Conservation (phyloP, 2,329 filamentous ascomycete genomes). For the Aspergillus japonicus region DNA sequence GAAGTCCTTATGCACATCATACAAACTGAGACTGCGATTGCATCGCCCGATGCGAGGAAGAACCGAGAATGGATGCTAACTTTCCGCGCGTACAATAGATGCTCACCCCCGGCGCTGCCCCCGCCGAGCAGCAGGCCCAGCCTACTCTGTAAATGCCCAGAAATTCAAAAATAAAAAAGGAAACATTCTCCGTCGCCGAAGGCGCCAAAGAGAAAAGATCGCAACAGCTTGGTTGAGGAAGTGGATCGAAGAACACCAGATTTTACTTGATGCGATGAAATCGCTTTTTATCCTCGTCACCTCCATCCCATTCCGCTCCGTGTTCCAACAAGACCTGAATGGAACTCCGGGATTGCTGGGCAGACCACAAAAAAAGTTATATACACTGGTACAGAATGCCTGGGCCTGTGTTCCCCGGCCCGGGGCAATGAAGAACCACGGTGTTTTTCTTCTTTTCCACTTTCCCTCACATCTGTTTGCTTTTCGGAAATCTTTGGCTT, state of each 20-base stretch:
- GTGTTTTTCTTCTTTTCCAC: neutral
- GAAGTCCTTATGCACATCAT: no score
- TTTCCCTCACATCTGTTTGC: constrained; percentile 5
- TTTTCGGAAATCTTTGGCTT: constrained; percentile 18
- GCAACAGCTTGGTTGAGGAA: constrained; percentile 8
- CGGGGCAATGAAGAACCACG: neutral
- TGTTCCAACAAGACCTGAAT: no score
- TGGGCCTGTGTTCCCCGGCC: no score
- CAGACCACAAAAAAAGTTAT: no score
- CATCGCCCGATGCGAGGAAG: no score
- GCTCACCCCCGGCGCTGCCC: constrained; percentile 41
- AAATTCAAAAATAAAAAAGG: neutral
- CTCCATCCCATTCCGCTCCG: no score
- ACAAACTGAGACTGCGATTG: no score
- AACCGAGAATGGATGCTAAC: neutral
- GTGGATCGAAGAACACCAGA: no score
- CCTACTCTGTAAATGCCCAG: constrained; percentile 38
- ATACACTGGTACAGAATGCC: no score
- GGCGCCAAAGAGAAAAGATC: constrained; percentile 20
- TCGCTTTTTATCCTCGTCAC: no score
- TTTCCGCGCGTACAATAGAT: constrained; percentile 30
- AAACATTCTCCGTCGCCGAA: neutral
- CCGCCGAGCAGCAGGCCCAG: constrained; percentile 32
- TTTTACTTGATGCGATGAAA: no score
- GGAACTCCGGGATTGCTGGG: no score